These are phyloP conservation scores for Polyporus tsugae DNA, from an alignment of 1,284 basidiomycete species.

Conservation along the genomic window DNA sequence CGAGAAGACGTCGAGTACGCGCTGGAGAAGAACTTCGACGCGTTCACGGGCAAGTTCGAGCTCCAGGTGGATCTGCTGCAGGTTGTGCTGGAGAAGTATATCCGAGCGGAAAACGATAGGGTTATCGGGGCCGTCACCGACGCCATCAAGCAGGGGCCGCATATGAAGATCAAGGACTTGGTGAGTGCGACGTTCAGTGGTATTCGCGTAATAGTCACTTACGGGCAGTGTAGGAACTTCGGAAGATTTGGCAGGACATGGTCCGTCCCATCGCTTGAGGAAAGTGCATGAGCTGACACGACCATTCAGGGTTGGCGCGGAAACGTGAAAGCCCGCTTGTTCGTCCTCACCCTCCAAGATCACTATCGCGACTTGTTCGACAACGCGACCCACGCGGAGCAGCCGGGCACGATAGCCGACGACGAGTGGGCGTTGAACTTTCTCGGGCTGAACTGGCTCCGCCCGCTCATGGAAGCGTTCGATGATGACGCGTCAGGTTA, in stretches of 20 bases:
- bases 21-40: constrained; percentile 35
- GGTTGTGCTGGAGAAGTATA: constrained; percentile 30
- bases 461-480: constrained; percentile 40
- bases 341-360: constrained; percentile 37
- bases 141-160: constrained; percentile 30
- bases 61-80: constrained; percentile 37
- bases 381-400: neutral
- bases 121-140: constrained; percentile 35
- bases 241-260: constrained; percentile 42
- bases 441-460: constrained; percentile 29
- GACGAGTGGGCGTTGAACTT: constrained; percentile 36
- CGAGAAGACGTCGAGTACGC: constrained; percentile 32
- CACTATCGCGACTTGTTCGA: constrained; percentile 37
- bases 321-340: constrained; percentile 25
- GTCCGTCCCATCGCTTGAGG: constrained; percentile 19
- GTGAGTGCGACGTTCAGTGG: constrained; percentile 26
- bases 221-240: constrained; percentile 32
- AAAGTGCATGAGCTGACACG: neutral
- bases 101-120: constrained; percentile 33
- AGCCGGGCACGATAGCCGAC: constrained; percentile 4
- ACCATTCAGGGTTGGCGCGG: constrained; percentile 23
- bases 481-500: constrained; percentile 45
- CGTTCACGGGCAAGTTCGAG: constrained; percentile 41
- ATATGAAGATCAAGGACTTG: constrained; percentile 37
- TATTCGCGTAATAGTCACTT: constrained; percentile 8